phyloP scores from a whole-genome alignment of 2,329 filamentous ascomycete genomes.

The Alternaria sp. region DNA sequence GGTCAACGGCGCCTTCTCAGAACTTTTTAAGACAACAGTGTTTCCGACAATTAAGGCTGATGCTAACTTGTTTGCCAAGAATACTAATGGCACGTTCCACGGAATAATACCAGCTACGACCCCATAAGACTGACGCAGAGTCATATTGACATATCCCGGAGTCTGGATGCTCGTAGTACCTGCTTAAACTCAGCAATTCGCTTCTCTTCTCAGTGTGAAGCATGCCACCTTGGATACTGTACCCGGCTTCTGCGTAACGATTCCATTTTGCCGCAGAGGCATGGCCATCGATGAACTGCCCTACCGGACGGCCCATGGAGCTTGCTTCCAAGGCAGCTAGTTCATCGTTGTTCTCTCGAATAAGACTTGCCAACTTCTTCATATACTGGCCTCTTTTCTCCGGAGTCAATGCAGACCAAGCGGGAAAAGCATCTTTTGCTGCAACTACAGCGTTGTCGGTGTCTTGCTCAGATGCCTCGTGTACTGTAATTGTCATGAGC shows the following conservation, averaged over 20 bases:
- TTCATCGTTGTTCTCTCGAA: conserved; percentile 82
- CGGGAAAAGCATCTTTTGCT: conserved; percentile 73
- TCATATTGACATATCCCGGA: conserved; percentile 64
- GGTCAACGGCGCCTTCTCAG: conserved; percentile 66
- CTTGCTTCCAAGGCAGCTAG: conserved; percentile 82
- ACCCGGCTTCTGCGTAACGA: conserved; percentile 76
- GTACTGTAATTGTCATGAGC: conserved; percentile 47
- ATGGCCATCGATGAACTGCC: conserved; percentile 79
- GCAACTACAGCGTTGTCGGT: conserved; percentile 74
- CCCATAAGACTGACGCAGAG: conserved; percentile 79
- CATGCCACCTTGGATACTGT: conserved; percentile 68
- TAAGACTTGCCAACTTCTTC: conserved; percentile 74
- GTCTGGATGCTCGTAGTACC: conserved; percentile 73
- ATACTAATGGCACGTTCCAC: conserved; percentile 49
- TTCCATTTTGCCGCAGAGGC: conserved; percentile 81
- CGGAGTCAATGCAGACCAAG: conserved; percentile 67
- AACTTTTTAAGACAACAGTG: conserved; percentile 48
- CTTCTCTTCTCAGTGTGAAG: neutral
- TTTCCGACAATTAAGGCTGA: conserved; percentile 48
- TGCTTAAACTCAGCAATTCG: neutral
- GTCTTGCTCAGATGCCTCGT: conserved; percentile 55
- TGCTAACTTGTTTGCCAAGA: conserved; percentile 39
- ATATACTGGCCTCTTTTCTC: conserved; percentile 41
- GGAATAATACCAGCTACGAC: conserved; percentile 84
- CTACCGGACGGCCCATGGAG: conserved; percentile 85